Evolutionary conservation across 768 basidiomycete species (phyloP).

Genomic region (Phallus indusiatus): DNA sequence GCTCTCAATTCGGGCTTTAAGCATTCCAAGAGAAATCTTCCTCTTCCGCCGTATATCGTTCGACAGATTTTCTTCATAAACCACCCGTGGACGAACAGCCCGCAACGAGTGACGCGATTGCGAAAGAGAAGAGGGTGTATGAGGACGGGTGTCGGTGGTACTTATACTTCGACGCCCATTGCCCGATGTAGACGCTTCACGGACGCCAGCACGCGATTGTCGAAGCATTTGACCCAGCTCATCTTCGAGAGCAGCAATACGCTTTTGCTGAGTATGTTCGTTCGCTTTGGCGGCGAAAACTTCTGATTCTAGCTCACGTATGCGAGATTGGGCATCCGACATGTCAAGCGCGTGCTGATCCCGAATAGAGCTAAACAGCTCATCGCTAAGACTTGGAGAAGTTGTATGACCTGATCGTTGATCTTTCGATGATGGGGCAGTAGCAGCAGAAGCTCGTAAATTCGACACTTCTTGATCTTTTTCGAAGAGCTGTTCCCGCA

Average conservation of each 20-base stretch:
- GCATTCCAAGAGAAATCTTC: constrained; percentile 76
- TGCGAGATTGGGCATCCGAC: constrained; percentile 69
- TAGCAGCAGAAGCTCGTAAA: constrained; percentile 32
- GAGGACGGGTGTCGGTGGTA: constrained; percentile 23
- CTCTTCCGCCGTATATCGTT: constrained; percentile 76
- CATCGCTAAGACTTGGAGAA: constrained; percentile 51
- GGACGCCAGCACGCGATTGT: constrained; percentile 37
- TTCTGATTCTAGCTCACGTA: constrained; percentile 64
- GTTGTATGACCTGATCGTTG: not conserved
- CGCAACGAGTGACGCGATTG: not conserved
- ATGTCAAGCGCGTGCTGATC: constrained; percentile 77
- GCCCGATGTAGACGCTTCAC: constrained; percentile 27
- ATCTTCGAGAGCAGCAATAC: constrained; percentile 54
- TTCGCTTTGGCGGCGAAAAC: constrained; percentile 66
- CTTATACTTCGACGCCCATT: constrained; percentile 31
- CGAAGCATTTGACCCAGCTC: constrained; percentile 45
- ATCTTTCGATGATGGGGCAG: constrained; percentile 24
- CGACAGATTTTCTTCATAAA: constrained; percentile 61
- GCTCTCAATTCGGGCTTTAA: constrained; percentile 83
- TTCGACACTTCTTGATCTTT: constrained; percentile 62
- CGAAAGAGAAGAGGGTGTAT: constrained; percentile 25
- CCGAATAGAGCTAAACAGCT: constrained; percentile 58
- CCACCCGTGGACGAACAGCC: constrained; percentile 34
- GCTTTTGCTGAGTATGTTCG: constrained; percentile 59
- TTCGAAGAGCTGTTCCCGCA: constrained; percentile 48